phyloP scores from a whole-genome alignment of 148 eudicot species.

The Fagopyrum tataricum region DNA sequence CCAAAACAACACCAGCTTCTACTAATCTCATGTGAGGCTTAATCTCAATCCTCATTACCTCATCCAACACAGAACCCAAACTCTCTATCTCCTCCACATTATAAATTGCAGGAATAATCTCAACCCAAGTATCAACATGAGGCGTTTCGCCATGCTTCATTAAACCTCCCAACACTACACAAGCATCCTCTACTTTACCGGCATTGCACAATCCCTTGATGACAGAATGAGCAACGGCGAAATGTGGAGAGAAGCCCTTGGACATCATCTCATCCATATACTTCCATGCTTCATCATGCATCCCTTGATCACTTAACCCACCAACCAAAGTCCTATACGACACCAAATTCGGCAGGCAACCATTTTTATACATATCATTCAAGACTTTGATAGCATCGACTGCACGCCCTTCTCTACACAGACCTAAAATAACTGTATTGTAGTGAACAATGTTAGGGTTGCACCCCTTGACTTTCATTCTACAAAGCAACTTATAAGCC shows the following conservation, averaged over 20 bases:
- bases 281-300: conserved; percentile 60
- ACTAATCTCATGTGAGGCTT: conserved; percentile 47
- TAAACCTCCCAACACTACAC: conserved; percentile 41
- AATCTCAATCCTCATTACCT: conserved; percentile 53
- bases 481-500: conserved; percentile 86
- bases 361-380: conserved; percentile 68
- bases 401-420: conserved; percentile 68
- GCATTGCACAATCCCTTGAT: conserved; percentile 58
- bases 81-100: conserved; percentile 39
- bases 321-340: conserved; percentile 75
- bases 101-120: conserved; percentile 49
- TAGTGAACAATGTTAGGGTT: conserved; percentile 80
- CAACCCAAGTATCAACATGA: conserved; percentile 59
- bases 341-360: conserved; percentile 72
- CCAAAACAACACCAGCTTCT: conserved; percentile 59
- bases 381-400: conserved; percentile 70
- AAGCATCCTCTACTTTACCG: conserved; percentile 70
- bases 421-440: conserved; percentile 66
- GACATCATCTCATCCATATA: conserved; percentile 54
- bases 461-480: conserved; percentile 93
- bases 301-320: conserved; percentile 67
- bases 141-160: conserved; percentile 48
- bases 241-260: conserved; percentile 78
- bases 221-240: conserved; percentile 56
- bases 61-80: conserved; percentile 29